Evolutionary conservation across 345 rosid species (phyloP), one percentile per base, ranked within the genome.

Genomic region (Zanthoxylum bungeanum): DNA sequence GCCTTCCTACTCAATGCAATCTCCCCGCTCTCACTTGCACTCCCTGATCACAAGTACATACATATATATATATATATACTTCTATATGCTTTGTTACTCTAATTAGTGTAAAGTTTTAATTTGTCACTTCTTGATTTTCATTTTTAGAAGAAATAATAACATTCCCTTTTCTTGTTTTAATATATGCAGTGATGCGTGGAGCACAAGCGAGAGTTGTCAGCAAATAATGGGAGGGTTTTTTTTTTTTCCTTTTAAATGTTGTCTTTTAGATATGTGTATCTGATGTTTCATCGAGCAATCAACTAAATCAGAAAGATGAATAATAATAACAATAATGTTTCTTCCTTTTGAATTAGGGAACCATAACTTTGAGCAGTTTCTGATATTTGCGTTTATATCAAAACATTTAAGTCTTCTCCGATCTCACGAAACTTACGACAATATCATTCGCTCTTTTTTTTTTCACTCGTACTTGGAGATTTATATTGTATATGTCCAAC

Each of bases 1-100:
- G 84, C 51, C 94, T 93, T 67, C 97, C 98, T 42, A 68, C 83
- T 53, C 86, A 72, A 9, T 91, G 98, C 88, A 86, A 72, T 71
- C 66, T 91, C 69, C 89, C 94, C 25, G 47, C 93, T 16, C 73
- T 87, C 75, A 44, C 79, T 4, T 94, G 98, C n/a, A 68, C 73
- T 44, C 75, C 55, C 82, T 84, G 79, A 75, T 25, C 2, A 24
- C 4, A 3, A 34, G 47, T 17, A 47, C 11, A 0, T 24, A 4
- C 0, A 24, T n/a, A n/a, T n/a, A n/a, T n/a, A n/a, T n/a, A n/a
- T n/a, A n/a, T n/a, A n/a, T n/a, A n/a, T n/a, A n/a, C n/a, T n/a
- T n/a, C n/a, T n/a, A n/a, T n/a, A n/a, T 34, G 14, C 16, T 44
- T 28, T 19, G 9, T n/a, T 53, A n/a, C 60, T 42, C 47, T 7